Conservation (phyloP, 345 rosid species). For the Luvunga scandens region DNA sequence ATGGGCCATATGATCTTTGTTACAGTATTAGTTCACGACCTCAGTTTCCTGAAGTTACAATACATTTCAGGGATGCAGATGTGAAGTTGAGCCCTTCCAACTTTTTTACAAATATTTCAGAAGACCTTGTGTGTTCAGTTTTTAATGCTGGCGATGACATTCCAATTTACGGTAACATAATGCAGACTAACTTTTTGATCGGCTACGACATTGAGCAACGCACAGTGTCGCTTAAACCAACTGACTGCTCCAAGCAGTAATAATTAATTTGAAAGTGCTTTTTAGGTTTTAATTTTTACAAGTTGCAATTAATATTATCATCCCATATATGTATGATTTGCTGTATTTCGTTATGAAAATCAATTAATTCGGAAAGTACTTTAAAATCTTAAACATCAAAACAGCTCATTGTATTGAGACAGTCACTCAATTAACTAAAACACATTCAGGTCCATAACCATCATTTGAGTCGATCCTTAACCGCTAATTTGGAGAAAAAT, state of each 20-base stretch:
- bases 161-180: conserved; percentile 41
- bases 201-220: conserved; percentile 39
- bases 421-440: no score
- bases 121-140: conserved; percentile 34
- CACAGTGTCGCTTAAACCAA: conserved; percentile 39
- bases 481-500: no score
- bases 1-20: conserved; percentile 39
- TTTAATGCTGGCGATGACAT: not conserved
- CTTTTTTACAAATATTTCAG: conserved; percentile 25
- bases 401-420: no score
- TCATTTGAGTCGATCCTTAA: no score
- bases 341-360: no score
- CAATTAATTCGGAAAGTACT: no score
- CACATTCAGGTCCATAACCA: no score
- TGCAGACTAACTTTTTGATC: conserved; percentile 48
- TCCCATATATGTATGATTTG: no score
- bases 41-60: conserved; percentile 29
- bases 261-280: not conserved
- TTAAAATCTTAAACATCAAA: no score
- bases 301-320: no score
- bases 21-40: conserved; percentile 17
- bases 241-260: conserved; percentile 35
- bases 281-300: no score
- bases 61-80: conserved; percentile 42
- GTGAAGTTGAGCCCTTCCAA: conserved; percentile 30